Evolutionary conservation across 345 rosid genomes (phyloP).

Genomic region (Ceriops tagal): DNA sequence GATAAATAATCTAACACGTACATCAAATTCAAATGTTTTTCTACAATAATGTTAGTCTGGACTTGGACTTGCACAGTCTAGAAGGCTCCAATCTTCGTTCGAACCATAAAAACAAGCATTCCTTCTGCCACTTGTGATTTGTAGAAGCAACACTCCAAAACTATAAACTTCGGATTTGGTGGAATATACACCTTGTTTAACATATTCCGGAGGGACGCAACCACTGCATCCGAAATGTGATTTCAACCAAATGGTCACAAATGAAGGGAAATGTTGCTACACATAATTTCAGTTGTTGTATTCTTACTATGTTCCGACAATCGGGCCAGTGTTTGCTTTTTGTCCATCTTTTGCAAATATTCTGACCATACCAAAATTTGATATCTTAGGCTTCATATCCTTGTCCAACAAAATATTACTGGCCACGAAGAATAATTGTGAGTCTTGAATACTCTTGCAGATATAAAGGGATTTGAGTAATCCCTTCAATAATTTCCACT

Average conservation of each 20-base stretch:
- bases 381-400: conserved; percentile 41
- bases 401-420: conserved; percentile 41
- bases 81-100: conserved; percentile 10
- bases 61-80: conserved; percentile 30
- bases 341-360: conserved; percentile 32
- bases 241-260: background rate
- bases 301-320: conserved; percentile 47
- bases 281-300: too few species aligned
- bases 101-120: conserved; percentile 22
- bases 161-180: conserved; percentile 46
- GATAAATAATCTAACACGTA: background rate
- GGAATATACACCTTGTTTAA: conserved; percentile 37
- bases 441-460: conserved; percentile 47
- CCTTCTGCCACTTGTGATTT: conserved; percentile 39
- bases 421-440: conserved; percentile 41
- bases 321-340: conserved; percentile 33
- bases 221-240: conserved; percentile 25
- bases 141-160: conserved; percentile 44
- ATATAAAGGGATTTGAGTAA: conserved; percentile 43
- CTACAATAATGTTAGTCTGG: background rate
- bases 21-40: background rate
- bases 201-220: conserved; percentile 52
- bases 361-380: conserved; percentile 44
- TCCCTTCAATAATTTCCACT: conserved; percentile 35
- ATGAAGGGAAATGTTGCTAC: too few species aligned